Base-by-base conservation (phyloP, 108 stramenopile genomes). In the Pseudonitzschia multistriata region DNA sequence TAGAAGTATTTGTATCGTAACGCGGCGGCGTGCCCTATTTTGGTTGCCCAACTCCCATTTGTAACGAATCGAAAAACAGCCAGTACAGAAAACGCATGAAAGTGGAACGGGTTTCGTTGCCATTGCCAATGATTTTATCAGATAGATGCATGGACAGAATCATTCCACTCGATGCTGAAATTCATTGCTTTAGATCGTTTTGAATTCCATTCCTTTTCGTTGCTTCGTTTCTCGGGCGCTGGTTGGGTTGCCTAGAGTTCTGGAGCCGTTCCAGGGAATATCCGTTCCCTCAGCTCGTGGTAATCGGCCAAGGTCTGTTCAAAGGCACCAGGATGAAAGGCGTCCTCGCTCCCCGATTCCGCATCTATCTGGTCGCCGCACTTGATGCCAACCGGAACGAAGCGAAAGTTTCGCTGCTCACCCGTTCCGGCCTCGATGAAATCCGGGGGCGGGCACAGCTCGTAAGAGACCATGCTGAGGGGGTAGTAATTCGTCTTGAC, bases 371-470 rank as follows among this genome's bases (percentile, higher is more conserved):
- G 91, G 21, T 85, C 82, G 17, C 87, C 82, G 59, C 85, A 59
- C 49, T 74, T 67, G 54, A 95, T 88, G 29, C 90, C 94, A 17
- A 89, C 79, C n/a, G 90, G 90, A 15, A 80, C 85, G 80, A 87
- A 95, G 30, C 94, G 81, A 11, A 95, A 87, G 74, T 95, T 92
- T 59, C 94, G 75, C 65, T 81, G 72, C 75, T 95, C 94, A 17
- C 94, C 94, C 17, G 81, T 82, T 24, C 88, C 91, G 8, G 88
- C 80, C 65, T 92, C 94, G 33, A 90, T 75, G 45, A 82, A 85
- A 61, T 97, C 94, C 15, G 97, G 97, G 22, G 97, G 97, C 1
- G 97, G 97, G 67, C 96, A 94, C 22, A 98, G 72, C 70, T 96
- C 90, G 71, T 98, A 95, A 34, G 91, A 91, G 22, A 94, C 94